Evolutionary conservation across 306 rosid genomes (phyloP), one percentile per base, ranked within the genome.

Genomic region (Abrus pulchellus): DNA sequence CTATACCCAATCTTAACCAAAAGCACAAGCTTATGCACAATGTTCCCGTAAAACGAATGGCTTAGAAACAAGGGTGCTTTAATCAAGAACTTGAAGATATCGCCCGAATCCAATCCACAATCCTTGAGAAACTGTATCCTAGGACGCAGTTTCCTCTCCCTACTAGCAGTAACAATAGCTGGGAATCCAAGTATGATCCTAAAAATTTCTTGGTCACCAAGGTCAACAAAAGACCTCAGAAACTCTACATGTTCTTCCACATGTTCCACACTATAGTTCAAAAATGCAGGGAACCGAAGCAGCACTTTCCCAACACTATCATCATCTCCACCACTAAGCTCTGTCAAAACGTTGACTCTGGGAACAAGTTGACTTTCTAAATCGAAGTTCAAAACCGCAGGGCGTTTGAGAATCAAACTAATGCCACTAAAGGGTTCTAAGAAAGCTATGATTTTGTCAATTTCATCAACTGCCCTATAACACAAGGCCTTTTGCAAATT

Each of bases 111-210:
- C 60, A 91, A 88, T 63, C 91, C 97, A 73, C 98, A 93, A 41
- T 93, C 88, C 86, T 82, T 93, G 83, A 91, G 92, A 86, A 93
- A 89, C 66, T 80, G 87, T 49, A 91, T 85, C 43, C 94, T 80
- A 3, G 98, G 97, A 61, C 74, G 88, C 83, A 93, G 66, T 83
- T 93, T 93, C 91, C 92, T 89, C 82, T 90, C 94, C 77, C 89
- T 85, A 67, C 94, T 93, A 32, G 87, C 83, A 59, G 91, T 90
- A 48, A 93, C 76, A 44, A 93, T 78, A 68, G 82, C 80, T 0
- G 97, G 98, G 53, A 82, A 91, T 1, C 83, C 90, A 54, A 77
- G 88, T 10, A 91, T 48, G 43, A 93, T 75, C 77, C 80, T 92
- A 88, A 90, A 91, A 52, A 93, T 90, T 72, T 91, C 75, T 50